These are phyloP conservation scores for Plasmodium fragile DNA, from an alignment of 169 alveolate species.

Conservation along the genomic window DNA sequence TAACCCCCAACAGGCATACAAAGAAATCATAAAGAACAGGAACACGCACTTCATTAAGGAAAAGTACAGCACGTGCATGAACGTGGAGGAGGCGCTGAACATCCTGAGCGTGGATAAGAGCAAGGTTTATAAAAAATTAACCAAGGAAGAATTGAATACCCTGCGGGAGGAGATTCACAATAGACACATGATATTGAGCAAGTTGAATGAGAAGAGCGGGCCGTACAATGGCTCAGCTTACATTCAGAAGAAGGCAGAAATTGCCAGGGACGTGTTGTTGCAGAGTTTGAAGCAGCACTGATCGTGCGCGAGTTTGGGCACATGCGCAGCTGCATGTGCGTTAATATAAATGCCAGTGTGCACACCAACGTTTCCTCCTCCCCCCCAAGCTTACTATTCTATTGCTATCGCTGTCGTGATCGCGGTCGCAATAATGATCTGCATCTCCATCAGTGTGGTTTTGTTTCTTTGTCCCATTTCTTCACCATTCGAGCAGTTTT, in stretches of 20 bases:
- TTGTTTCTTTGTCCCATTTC: background rate
- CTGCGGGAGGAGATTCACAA: slow-evolving; percentile 47
- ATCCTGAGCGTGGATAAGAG: slow-evolving; percentile 40
- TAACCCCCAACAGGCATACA: slow-evolving; percentile 44
- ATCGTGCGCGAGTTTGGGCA: background rate
- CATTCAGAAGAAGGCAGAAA: slow-evolving; percentile 59
- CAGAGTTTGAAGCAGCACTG: slow-evolving; percentile 33
- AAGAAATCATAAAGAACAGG: slow-evolving; percentile 56
- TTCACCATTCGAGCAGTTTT: background rate
- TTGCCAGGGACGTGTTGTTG: slow-evolving; percentile 46
- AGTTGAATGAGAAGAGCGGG: slow-evolving; percentile 48
- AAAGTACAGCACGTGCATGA: slow-evolving; percentile 56
- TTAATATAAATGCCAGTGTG: background rate
- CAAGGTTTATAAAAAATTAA: slow-evolving; percentile 41
- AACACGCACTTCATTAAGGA: slow-evolving; percentile 60
- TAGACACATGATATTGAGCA: slow-evolving; percentile 36
- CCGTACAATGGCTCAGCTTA: slow-evolving; percentile 56
- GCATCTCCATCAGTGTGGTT: background rate
- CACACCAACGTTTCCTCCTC: background rate
- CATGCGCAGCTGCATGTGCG: background rate
- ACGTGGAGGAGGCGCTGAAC: slow-evolving; percentile 65
- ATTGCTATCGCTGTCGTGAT: background rate
- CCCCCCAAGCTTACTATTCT: background rate
- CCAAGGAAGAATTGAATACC: slow-evolving; percentile 41
- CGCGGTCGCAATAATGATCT: too few species aligned